A percentile compares a stretch with the other conserved stretches of the same genome.
These are phyloP conservation scores for Hypericum perforatum DNA, from an alignment of 345 rosid genomes.

Conservation along the genomic window DNA sequence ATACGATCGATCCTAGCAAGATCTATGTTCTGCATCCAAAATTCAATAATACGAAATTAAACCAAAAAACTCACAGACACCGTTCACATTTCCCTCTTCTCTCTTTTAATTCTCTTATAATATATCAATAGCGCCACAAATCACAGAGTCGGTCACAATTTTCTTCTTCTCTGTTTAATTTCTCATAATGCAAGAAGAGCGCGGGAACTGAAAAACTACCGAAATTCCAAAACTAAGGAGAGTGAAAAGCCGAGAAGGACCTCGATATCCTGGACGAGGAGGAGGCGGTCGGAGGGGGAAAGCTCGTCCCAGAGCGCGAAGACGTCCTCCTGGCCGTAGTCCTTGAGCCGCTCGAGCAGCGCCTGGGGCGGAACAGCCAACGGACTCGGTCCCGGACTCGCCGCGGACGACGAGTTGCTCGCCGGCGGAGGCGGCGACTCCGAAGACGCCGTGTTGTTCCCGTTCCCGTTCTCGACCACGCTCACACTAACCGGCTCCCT, in stretches of 20 bases:
- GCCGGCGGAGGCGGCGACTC: too few species aligned
- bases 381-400: slow-evolving; percentile 4
- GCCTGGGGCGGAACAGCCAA: slow-evolving; percentile 58
- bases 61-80: too few species aligned
- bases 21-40: slow-evolving; percentile 55
- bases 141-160: too few species aligned
- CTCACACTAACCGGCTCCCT: too few species aligned
- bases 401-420: background rate
- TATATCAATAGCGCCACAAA: too few species aligned
- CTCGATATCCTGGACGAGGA: slow-evolving; percentile 78
- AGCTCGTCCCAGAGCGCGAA: slow-evolving; percentile 95
- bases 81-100: too few species aligned
- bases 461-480: too few species aligned
- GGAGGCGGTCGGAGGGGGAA: slow-evolving; percentile 54
- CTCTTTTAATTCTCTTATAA: too few species aligned
- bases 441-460: too few species aligned
- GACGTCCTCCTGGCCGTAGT: slow-evolving; percentile 82
- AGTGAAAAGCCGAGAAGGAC: slow-evolving; percentile 20
- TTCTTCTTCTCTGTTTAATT: too few species aligned
- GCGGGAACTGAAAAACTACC: background rate
- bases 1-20: slow-evolving; percentile 93
- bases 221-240: background rate
- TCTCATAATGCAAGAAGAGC: too few species aligned
- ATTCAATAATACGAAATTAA: too few species aligned
- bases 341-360: slow-evolving; percentile 73